Base-by-base conservation (phyloP, 345 rosid species). In the Salix arbutifolia region DNA sequence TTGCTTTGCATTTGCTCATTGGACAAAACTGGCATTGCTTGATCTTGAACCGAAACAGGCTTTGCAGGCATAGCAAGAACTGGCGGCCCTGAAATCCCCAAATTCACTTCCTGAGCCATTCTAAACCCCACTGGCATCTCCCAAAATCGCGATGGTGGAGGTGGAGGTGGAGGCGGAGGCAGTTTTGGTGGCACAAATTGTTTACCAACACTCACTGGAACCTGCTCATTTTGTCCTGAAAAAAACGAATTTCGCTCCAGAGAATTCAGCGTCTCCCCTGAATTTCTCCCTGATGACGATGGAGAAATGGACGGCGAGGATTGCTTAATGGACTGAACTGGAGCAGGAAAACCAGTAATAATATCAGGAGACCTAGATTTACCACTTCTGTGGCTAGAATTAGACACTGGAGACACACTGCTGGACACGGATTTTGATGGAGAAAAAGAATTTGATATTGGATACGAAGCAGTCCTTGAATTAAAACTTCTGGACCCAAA, bases 91-190 rank as follows among this genome's bases (percentile, higher is more conserved):
- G 81, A 37, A 65, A 50, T 79, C 30, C 73, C 74, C 40, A 65
- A 38, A 42, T 73, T 65, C 64, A 69, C 65, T 33, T 83, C 84
- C 3, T 14, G 48, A n/a, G 25, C n/a, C 4, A 38, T 28, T 8
- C 70, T n/a, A n/a, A n/a, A 31, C 5, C 56, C 79, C n/a, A 44
- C 85, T 12, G 91, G 88, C 66, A 73, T 66, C 81, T 88, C 92
- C 90, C 86, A 88, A 67, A 88, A 83, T 30, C 86, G 85, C 2
- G 80, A 75, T n/a, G 93, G 98, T 0, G 92, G 94, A 38, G 77
- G 88, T 2, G 89, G 91, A 11, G 92, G 92, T 1, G 97, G 98
- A 0, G 94, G 91, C 1, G 97, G 98, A 1, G 97, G 97, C 60
- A 87, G 88, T 72, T 83, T 89, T 16, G 30, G 44, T 1, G 89